These are phyloP conservation scores for Lachnellula subtilissima DNA, from an alignment of 2,329 filamentous ascomycete genomes.

Conservation along the genomic window DNA sequence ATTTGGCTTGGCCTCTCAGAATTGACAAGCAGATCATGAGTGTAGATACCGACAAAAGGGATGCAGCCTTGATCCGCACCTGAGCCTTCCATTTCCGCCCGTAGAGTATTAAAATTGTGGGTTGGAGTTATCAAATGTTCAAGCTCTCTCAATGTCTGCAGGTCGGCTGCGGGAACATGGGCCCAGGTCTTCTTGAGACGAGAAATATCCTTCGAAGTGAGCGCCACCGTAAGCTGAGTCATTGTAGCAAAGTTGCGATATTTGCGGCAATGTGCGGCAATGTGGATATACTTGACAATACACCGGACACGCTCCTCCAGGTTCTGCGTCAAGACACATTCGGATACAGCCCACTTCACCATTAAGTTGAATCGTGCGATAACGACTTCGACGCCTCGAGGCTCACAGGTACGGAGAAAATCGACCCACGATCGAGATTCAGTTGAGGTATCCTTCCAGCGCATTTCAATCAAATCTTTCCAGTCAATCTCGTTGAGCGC, in stretches of 20 bases:
- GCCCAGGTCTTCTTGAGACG: constrained; percentile 68
- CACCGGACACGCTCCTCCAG: constrained; percentile 69
- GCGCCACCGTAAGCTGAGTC: constrained; percentile 72
- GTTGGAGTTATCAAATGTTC: constrained; percentile 71
- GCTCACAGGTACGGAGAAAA: constrained; percentile 67
- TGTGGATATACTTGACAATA: constrained; percentile 78
- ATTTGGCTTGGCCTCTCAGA: constrained; percentile 73
- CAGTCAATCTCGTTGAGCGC: constrained; percentile 82
- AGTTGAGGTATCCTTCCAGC: constrained; percentile 68
- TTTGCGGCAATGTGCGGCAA: constrained; percentile 68
- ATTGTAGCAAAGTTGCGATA: constrained; percentile 81
- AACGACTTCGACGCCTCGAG: constrained; percentile 74
- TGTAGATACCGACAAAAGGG: constrained; percentile 79
- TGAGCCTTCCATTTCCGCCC: constrained; percentile 71
- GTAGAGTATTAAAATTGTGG: constrained; percentile 71
- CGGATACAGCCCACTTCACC: constrained; percentile 81
- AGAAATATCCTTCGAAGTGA: constrained; percentile 68
- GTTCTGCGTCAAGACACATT: constrained; percentile 69
- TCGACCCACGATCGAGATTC: constrained; percentile 75
- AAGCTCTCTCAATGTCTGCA: constrained; percentile 61
- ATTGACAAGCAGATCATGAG: constrained; percentile 78
- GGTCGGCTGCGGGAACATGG: constrained; percentile 60
- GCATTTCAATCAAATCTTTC: constrained; percentile 80
- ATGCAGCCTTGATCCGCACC: constrained; percentile 67
- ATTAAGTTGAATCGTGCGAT: constrained; percentile 85